phyloP scores from a whole-genome alignment of 176 grass and related monocot species.

The Carex littledalei region DNA sequence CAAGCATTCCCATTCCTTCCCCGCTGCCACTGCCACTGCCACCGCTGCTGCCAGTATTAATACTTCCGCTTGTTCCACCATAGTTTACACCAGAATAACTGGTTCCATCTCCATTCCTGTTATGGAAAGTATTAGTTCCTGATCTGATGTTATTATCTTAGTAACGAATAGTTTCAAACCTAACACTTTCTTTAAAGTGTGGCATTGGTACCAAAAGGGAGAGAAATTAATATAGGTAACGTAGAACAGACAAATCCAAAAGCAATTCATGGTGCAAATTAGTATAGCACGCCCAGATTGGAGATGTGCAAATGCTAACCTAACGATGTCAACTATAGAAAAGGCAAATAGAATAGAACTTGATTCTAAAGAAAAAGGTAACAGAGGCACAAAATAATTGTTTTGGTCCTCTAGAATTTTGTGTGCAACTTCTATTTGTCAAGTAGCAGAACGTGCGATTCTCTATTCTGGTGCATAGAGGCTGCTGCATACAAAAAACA shows the following conservation, averaged over 20 bases:
- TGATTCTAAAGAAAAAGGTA: neutral
- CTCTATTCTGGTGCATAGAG: neutral
- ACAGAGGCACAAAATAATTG: neutral
- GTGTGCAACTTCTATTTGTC: neutral
- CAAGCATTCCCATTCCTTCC: constrained; percentile 16
- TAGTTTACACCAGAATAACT: constrained; percentile 12
- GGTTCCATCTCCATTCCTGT: constrained; percentile 12
- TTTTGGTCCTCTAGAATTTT: neutral
- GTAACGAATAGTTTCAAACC: too few relatives aligned
- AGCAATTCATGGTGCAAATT: neutral
- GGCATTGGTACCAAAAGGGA: neutral
- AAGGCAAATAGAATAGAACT: neutral
- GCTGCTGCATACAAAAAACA: neutral
- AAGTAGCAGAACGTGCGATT: neutral
- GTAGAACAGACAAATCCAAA: neutral
- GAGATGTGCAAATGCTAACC: neutral
- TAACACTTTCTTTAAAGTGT: neutral
- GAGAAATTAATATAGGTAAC: neutral
- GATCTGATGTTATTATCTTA: neutral
- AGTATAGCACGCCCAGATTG: neutral
- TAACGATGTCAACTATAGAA: constrained; percentile 4
- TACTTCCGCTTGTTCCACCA: neutral
- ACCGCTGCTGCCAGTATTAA: neutral
- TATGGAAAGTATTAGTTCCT: neutral
- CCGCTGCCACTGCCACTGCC: neutral